Base-by-base conservation (phyloP, 139 green algal genomes). In the Volvox reticuliferus region DNA sequence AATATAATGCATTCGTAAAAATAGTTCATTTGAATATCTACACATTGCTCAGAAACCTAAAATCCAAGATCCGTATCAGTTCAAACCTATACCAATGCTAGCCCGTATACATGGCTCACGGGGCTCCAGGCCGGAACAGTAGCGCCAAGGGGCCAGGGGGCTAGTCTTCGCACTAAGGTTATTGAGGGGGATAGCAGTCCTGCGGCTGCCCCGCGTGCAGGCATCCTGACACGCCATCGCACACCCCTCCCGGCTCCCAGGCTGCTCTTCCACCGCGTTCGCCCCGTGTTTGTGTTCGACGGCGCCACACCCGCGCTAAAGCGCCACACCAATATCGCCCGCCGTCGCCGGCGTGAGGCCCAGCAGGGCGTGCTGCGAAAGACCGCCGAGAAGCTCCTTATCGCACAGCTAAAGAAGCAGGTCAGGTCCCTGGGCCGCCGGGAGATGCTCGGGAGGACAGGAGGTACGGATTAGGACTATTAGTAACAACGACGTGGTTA, bases 261-360 rank as follows among this genome's bases (percentile, higher is more conserved):
- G 92, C 93, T 99, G 88, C 93, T 99, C 30, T 99, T 98, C 94
- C 96, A 99, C 90, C 93, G 95, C 14, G 96, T 99, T 0, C 94
- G 94, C 6, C 98, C 98, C 26, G 96, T 99, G 5, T 99, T 99
- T 91, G 97, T 99, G 37, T 99, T 99, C 95, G 98, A 99, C 90
- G 98, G 98, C 75, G 95, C 94, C 63, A 99, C 98, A 1, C 98
- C 98, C 16, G 95, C 94, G 3, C 96, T 99, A 28, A 99, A 99
- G 96, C 93, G 94, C 35, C 89, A 93, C 37, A 99, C 98, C 33
- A 94, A 93, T 35, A 95, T 95, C 44, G 96, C 97, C 14, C 92
- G 97, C 14, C 88, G 94, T 5, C 35, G 96, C 77, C 96, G 96
- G 76, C 90, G 97, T 0, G 97, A 99, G 81, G 89, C 95, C 78